A percentile compares a stretch with the other conserved stretches of the same genome.
phyloP scores from a whole-genome alignment of 306 rosid genomes.

The Trifolium fragiferum region DNA sequence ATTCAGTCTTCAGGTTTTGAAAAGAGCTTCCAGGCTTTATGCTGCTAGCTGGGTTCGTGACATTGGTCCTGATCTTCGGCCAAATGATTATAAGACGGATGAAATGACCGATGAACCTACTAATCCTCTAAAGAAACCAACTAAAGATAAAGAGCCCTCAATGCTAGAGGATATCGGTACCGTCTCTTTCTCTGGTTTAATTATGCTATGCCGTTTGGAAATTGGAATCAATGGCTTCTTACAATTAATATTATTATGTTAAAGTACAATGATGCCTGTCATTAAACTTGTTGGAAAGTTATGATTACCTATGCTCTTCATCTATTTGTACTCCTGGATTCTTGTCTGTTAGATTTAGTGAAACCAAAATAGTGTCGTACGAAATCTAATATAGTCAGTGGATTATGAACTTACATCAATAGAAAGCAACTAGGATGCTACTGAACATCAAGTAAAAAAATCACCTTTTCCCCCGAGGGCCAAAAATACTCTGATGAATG shows the following conservation, averaged over 20 bases:
- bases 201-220: slow-evolving; percentile 3
- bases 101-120: slow-evolving; percentile 53
- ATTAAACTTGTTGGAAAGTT: not conserved
- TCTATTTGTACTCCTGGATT: not conserved
- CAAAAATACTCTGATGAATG: not conserved
- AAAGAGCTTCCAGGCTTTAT: slow-evolving; percentile 83
- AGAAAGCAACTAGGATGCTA: slow-evolving; percentile 24
- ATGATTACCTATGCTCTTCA: slow-evolving; percentile 7
- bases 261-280: slow-evolving; percentile 16
- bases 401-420: not conserved
- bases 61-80: slow-evolving; percentile 93
- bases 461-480: not conserved
- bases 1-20: slow-evolving; percentile 62
- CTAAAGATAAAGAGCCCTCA: slow-evolving; percentile 69
- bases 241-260: not conserved
- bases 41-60: slow-evolving; percentile 92
- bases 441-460: not conserved
- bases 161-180: slow-evolving; percentile 90
- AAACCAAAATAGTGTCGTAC: not conserved
- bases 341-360: slow-evolving; percentile 1
- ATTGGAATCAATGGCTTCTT: slow-evolving; percentile 19
- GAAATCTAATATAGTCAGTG: slow-evolving; percentile 8
- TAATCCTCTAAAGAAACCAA: slow-evolving; percentile 47
- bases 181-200: slow-evolving; percentile 25
- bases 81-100: slow-evolving; percentile 75